Evolutionary conservation across 2,329 filamentous ascomycete genomes (phyloP).

Genomic region (Microcyclospora tardicrescens): DNA sequence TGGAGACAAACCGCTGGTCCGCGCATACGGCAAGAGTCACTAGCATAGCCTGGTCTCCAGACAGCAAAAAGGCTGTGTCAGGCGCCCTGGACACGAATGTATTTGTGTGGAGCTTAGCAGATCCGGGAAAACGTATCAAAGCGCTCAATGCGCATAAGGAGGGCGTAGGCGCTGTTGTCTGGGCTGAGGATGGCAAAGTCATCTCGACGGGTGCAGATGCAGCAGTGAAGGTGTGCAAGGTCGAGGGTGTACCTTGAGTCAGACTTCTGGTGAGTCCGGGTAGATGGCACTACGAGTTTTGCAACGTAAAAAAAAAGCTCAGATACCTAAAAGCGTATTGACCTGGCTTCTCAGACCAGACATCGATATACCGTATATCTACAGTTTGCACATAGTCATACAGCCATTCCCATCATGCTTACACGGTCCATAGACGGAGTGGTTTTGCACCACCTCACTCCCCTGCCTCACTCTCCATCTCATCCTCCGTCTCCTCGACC

Average conservation of each 20-base stretch:
- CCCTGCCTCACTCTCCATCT: slow-evolving; percentile 13
- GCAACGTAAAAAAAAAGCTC: too few species aligned
- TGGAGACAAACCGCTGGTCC: slow-evolving; percentile 70
- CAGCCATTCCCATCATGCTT: too few species aligned
- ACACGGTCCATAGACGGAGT: too few species aligned
- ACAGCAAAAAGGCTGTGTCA: slow-evolving; percentile 66
- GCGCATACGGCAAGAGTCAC: slow-evolving; percentile 58
- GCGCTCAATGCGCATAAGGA: slow-evolving; percentile 87
- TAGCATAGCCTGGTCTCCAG: slow-evolving; percentile 62
- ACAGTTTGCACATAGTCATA: too few species aligned
- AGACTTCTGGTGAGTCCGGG: too few species aligned
- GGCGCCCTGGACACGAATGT: slow-evolving; percentile 84
- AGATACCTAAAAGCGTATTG: too few species aligned
- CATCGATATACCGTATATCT: too few species aligned
- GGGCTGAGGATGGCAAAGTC: slow-evolving; percentile 56
- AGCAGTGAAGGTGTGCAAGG: slow-evolving; percentile 77
- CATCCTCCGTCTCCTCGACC: slow-evolving; percentile 25
- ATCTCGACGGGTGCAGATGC: slow-evolving; percentile 78
- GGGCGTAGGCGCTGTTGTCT: slow-evolving; percentile 76
- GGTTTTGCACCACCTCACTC: too few species aligned
- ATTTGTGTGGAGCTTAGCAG: slow-evolving; percentile 75
- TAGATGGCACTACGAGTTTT: too few species aligned
- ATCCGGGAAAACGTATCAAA: slow-evolving; percentile 75
- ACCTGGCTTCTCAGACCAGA: too few species aligned
- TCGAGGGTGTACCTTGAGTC: slow-evolving; percentile 32